phyloP scores from a whole-genome alignment of 2,329 filamentous ascomycete genomes.

The Purpureocillium takamizusanense region DNA sequence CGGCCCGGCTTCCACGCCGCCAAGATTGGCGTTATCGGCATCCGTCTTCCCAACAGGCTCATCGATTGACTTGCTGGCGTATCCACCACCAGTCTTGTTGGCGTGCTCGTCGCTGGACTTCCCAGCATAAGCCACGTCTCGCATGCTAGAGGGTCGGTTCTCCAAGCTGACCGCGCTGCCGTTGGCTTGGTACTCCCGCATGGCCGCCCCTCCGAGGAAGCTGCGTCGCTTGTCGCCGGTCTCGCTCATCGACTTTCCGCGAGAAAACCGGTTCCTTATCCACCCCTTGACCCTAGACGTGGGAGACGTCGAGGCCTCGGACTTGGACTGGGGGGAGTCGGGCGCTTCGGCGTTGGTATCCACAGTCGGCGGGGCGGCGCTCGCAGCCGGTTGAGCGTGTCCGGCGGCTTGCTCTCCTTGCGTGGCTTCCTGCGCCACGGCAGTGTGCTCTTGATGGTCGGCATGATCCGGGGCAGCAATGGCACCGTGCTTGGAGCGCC shows the following conservation, averaged over 20 bases:
- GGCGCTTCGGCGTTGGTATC: conserved; percentile 4
- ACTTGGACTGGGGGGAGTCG: conserved; percentile 6
- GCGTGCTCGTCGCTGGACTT: conserved; percentile 12
- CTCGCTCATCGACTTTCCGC: conserved; percentile 29
- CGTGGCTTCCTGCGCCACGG: background rate
- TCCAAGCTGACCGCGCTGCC: conserved; percentile 35
- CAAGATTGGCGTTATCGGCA: too few species aligned
- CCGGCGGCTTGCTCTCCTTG: too few species aligned
- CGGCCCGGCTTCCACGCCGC: too few species aligned
- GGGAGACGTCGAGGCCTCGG: conserved; percentile 17
- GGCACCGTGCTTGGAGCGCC: conserved; percentile 25
- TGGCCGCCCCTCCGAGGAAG: conserved; percentile 42
- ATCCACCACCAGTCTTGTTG: background rate
- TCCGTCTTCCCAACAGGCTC: too few species aligned
- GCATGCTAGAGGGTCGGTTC: conserved; percentile 31
- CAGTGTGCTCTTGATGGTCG: background rate
- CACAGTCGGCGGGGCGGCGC: background rate
- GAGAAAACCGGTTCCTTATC: conserved; percentile 45
- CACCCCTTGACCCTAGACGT: conserved; percentile 40
- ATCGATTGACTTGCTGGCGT: background rate
- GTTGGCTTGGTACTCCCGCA: conserved; percentile 32
- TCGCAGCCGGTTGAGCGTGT: background rate
- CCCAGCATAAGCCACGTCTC: conserved; percentile 38
- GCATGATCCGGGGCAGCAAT: conserved; percentile 4
- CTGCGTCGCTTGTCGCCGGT: conserved; percentile 25